Conservation (phyloP, 2,329 filamentous ascomycete genomes). For the Phaeosphaeriaceae sp. region DNA sequence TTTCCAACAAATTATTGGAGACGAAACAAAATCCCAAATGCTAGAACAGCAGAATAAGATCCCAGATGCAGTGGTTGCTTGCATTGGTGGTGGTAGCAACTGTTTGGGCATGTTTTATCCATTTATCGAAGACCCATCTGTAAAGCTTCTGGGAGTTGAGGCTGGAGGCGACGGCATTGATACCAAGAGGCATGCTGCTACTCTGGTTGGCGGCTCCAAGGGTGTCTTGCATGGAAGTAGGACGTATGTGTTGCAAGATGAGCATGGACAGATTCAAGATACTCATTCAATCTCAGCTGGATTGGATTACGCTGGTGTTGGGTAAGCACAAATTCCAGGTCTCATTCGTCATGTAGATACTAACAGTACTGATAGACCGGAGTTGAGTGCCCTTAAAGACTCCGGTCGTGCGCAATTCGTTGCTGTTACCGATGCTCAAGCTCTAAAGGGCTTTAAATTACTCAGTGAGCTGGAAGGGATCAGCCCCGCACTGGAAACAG, state of each 20-base stretch:
- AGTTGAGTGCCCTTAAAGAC: constrained; percentile 93
- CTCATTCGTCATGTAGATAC: too few relatives aligned
- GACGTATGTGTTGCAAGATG: constrained; percentile 93
- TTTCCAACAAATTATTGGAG: constrained; percentile 95
- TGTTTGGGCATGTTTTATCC: constrained; percentile 98
- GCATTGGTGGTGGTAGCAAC: constrained; percentile 94
- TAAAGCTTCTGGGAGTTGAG: constrained; percentile 92
- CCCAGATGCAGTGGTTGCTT: constrained; percentile 96
- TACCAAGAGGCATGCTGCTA: constrained; percentile 84
- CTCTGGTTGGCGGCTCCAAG: constrained; percentile 82
- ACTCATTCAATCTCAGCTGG: constrained; percentile 97
- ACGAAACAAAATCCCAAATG: constrained; percentile 95
- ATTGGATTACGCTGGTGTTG: constrained; percentile 95
- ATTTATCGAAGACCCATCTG: constrained; percentile 81
- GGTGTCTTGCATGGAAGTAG: constrained; percentile 95
- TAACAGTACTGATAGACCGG: constrained; percentile 58
- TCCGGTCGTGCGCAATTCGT: constrained; percentile 83
- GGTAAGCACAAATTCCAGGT: constrained; percentile 42
- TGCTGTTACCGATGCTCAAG: constrained; percentile 88
- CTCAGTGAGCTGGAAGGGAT: constrained; percentile 92
- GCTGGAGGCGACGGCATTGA: constrained; percentile 93
- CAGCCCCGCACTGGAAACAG: constrained; percentile 92
- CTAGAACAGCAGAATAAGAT: constrained; percentile 81
- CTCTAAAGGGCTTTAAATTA: constrained; percentile 84
- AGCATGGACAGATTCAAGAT: constrained; percentile 90